Evolutionary conservation across 192 early-diverging fungal genomes (phyloP).

Genomic region (Powellomyces hirtus): DNA sequence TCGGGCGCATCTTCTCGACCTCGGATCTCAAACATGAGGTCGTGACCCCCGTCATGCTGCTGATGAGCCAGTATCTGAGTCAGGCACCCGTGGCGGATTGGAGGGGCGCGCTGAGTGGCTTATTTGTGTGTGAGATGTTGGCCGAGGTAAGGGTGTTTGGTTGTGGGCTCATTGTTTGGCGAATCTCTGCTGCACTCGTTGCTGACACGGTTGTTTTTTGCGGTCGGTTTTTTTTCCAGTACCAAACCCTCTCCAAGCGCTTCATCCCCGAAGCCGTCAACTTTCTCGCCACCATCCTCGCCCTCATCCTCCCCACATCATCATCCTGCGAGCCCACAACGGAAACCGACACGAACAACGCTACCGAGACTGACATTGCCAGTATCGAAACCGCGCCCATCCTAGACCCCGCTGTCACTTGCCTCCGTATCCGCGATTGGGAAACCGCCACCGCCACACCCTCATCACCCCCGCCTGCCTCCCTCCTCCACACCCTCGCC

Average conservation of each 20-base stretch:
- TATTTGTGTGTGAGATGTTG: conserved; percentile 74
- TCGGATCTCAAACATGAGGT: conserved; percentile 88
- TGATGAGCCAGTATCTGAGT: conserved; percentile 75
- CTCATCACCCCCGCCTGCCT: neutral
- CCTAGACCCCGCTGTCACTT: neutral
- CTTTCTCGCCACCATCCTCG: conserved; percentile 36
- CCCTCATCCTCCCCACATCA: conserved; percentile 16
- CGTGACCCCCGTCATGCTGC: conserved; percentile 77
- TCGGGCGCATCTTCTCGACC: conserved; percentile 83
- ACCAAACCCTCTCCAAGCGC: conserved; percentile 67
- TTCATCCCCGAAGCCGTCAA: conserved; percentile 56
- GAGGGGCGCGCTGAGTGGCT: conserved; percentile 66
- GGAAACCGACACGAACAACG: too few relatives aligned
- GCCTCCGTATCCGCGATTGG: conserved; percentile 19
- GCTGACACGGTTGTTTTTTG: too few relatives aligned
- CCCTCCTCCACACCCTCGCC: neutral
- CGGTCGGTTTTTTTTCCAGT: conserved; percentile 47
- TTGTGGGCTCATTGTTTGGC: neutral
- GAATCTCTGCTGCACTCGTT: neutral
- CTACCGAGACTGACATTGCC: neutral
- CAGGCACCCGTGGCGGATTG: conserved; percentile 59
- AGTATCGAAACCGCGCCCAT: conserved; percentile 3
- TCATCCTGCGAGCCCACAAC: neutral
- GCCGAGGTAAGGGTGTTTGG: conserved; percentile 53
- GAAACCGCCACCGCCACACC: neutral